Evolutionary conservation across 768 basidiomycete species (phyloP).

Genomic region (Pisolithus sp.): DNA sequence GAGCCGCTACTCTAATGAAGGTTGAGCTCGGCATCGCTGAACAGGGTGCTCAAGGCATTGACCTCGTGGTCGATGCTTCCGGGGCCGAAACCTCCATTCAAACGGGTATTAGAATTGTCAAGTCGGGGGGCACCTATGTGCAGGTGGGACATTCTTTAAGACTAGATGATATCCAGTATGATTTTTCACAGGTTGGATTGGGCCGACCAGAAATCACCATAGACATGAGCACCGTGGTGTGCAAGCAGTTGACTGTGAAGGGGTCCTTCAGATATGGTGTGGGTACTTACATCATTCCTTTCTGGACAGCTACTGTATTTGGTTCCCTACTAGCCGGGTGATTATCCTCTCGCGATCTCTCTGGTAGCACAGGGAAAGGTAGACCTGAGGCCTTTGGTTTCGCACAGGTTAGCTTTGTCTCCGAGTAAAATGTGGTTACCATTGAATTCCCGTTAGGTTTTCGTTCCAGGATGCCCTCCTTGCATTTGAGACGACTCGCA

Average conservation of each 20-base stretch:
- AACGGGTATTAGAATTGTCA: conserved; percentile 71
- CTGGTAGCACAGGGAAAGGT: conserved; percentile 78
- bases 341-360: conserved; percentile 80
- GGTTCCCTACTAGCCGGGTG: conserved; percentile 52
- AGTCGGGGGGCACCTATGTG: conserved; percentile 68
- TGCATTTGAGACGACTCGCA: conserved; percentile 78
- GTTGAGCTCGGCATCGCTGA: conserved; percentile 60
- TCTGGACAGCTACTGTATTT: not conserved
- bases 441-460: conserved; percentile 39
- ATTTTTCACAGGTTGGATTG: conserved; percentile 66
- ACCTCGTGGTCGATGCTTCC: conserved; percentile 86
- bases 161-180: not conserved
- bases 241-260: conserved; percentile 76
- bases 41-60: conserved; percentile 64
- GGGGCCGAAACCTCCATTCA: conserved; percentile 92
- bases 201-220: conserved; percentile 71
- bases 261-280: conserved; percentile 93
- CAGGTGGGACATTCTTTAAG: conserved; percentile 36
- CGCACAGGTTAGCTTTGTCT: conserved; percentile 57
- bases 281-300: conserved; percentile 18
- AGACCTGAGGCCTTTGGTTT: conserved; percentile 82
- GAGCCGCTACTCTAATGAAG: conserved; percentile 65
- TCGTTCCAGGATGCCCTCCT: conserved; percentile 67
- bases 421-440: not conserved
- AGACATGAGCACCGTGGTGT: conserved; percentile 61